A percentile compares a stretch with the other conserved stretches of the same genome.
Evolutionary conservation across 192 early-diverging fungal species (phyloP).

Genomic region (Lobosporangium transversale): DNA sequence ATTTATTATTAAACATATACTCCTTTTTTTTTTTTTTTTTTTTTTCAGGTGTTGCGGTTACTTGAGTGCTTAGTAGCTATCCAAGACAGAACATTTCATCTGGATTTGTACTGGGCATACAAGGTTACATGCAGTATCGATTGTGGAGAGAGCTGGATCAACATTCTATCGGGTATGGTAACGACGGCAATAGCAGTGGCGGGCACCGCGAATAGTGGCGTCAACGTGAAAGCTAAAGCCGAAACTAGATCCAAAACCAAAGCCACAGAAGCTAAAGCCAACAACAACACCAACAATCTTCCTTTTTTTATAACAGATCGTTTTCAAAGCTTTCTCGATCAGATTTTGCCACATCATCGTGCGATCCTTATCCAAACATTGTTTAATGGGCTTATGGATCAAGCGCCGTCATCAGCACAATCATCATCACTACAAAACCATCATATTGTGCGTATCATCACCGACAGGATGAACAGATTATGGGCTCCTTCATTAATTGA

Average conservation of each 20-base stretch:
- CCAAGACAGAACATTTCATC: constrained; percentile 15
- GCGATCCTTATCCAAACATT: constrained; percentile 12
- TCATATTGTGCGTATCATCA: too few relatives aligned
- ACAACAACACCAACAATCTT: too few relatives aligned
- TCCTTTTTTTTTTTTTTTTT: too few relatives aligned
- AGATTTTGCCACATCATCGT: constrained; percentile 10
- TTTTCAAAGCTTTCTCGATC: background rate
- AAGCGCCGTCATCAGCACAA: background rate
- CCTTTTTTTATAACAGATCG: constrained; percentile 1
- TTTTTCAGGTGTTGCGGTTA: constrained; percentile 16
- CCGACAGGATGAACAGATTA: too few relatives aligned
- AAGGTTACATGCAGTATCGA: constrained; percentile 7
- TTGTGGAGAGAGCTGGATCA: constrained; percentile 18
- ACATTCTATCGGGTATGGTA: background rate
- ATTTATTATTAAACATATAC: too few relatives aligned
- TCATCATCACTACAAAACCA: too few relatives aligned
- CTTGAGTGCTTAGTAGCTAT: constrained; percentile 15
- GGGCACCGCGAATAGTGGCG: too few relatives aligned
- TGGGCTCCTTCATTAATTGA: too few relatives aligned
- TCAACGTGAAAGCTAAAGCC: too few relatives aligned
- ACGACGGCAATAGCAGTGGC: too few relatives aligned
- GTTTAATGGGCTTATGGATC: constrained; percentile 9
- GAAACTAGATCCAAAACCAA: too few relatives aligned
- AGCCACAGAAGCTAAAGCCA: too few relatives aligned
- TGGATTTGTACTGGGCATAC: constrained; percentile 40